Percentiles rank a stretch among this genome's conserved stretches.
These are phyloP conservation scores for Hippophae rhamnoides DNA, from an alignment of 306 rosid genomes.

Conservation along the genomic window DNA sequence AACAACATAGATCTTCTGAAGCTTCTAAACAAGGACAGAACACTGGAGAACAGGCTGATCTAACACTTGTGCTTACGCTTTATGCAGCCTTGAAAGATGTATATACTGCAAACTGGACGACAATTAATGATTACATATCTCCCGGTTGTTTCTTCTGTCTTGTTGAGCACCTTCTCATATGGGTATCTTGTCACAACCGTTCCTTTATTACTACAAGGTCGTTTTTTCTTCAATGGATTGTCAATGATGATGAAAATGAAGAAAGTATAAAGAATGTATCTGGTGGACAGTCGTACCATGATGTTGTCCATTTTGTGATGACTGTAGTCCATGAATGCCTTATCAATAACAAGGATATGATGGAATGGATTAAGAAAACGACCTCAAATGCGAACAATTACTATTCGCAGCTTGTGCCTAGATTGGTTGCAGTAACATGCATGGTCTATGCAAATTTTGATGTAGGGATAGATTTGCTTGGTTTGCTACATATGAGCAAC, in stretches of 20 bases:
- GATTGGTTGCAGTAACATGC: constrained; percentile 35
- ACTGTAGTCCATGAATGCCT: constrained; percentile 12
- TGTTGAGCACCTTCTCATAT: constrained; percentile 49
- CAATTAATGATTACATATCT: constrained; percentile 29
- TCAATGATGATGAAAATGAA: constrained; percentile 12
- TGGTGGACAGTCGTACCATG: not conserved
- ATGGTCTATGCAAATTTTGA: constrained; percentile 34
- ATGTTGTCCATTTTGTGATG: constrained; percentile 15
- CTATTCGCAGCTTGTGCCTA: constrained; percentile 29
- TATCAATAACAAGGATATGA: constrained; percentile 1
- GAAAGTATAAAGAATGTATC: too few relatives aligned
- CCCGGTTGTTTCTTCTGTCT: constrained; percentile 64
- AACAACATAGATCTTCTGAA: too few relatives aligned
- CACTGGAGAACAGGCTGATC: not conserved
- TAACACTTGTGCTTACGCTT: not conserved
- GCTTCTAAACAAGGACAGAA: not conserved
- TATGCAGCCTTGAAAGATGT: constrained; percentile 29
- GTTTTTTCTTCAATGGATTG: constrained; percentile 57
- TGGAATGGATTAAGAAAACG: constrained; percentile 33
- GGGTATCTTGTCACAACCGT: constrained; percentile 23
- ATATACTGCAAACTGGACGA: constrained; percentile 27
- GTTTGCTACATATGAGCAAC: constrained; percentile 15
- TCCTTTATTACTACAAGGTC: constrained; percentile 41
- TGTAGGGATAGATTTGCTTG: constrained; percentile 8
- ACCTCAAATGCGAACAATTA: constrained; percentile 3